Evolutionary conservation across 2,329 filamentous ascomycete species (phyloP).

Genomic region (Emmonsiellopsis sp.): DNA sequence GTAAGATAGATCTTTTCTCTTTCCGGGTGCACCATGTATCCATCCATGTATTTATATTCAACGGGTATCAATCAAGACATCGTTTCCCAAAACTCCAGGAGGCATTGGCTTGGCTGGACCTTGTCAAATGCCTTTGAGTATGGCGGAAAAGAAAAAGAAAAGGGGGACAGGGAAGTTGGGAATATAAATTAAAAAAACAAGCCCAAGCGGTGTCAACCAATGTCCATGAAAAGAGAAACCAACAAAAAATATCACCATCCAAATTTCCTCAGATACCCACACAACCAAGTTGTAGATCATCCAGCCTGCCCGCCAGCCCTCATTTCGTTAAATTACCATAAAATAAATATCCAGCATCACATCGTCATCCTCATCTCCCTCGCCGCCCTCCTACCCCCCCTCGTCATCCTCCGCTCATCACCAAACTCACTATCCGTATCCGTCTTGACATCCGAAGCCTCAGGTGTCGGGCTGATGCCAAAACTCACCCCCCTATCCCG

Average conservation of each 20-base stretch:
- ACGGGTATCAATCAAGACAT: background rate
- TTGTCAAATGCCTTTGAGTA: too few species aligned
- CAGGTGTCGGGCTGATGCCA: constrained; percentile 27
- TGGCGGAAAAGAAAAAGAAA: background rate
- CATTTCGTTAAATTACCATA: background rate
- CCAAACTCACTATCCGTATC: constrained; percentile 31
- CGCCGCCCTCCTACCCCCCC: constrained; percentile 25
- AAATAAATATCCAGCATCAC: constrained; percentile 13
- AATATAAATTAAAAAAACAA: too few species aligned
- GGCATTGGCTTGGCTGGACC: too few species aligned
- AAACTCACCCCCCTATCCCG: constrained; percentile 29
- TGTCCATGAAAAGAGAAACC: background rate
- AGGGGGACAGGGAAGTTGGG: too few species aligned
- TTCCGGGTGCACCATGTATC: too few species aligned
- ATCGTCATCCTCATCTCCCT: constrained; percentile 28
- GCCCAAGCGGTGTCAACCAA: too few species aligned
- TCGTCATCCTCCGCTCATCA: constrained; percentile 27
- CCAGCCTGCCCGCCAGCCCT: background rate
- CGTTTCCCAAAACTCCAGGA: background rate
- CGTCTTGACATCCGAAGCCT: constrained; percentile 28
- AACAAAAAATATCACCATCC: background rate
- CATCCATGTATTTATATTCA: too few species aligned
- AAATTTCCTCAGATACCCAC: background rate
- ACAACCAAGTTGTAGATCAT: background rate
- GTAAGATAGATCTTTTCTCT: too few species aligned